Evolutionary conservation across 2,329 filamentous ascomycete genomes (phyloP).

Genomic region (Fusarium nurragi): DNA sequence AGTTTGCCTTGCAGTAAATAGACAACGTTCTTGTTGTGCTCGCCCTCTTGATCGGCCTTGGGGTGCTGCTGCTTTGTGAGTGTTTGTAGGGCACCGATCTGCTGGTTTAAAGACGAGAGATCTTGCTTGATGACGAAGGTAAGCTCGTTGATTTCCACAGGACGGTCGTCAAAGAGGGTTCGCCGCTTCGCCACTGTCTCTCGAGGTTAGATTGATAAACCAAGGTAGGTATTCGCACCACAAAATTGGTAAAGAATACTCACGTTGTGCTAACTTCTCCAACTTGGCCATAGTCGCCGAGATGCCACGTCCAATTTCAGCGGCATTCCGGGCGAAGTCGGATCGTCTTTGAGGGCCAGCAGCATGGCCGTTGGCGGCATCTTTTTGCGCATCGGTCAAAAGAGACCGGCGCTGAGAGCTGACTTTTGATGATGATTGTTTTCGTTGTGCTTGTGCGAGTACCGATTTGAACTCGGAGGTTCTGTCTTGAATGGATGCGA

Average conservation of each 20-base stretch:
- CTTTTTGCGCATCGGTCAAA: constrained; percentile 77
- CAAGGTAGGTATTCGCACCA: neutral
- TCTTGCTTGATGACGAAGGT: constrained; percentile 99
- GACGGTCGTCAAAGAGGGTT: constrained; percentile 95
- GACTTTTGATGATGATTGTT: constrained; percentile 78
- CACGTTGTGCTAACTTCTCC: constrained; percentile 87
- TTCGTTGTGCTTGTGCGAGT: constrained; percentile 83
- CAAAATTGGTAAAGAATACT: constrained; percentile 43
- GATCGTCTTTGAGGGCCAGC: constrained; percentile 71
- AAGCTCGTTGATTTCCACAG: constrained; percentile 95
- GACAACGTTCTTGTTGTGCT: constrained; percentile 98
- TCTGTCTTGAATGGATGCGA: constrained; percentile 90
- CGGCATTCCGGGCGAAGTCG: constrained; percentile 92
- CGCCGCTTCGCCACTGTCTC: constrained; percentile 86
- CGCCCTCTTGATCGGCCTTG: constrained; percentile 80
- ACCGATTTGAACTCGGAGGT: constrained; percentile 96
- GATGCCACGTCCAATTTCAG: constrained; percentile 91
- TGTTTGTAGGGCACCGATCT: constrained; percentile 84
- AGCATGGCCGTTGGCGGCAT: constrained; percentile 60
- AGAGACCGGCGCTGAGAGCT: constrained; percentile 84
- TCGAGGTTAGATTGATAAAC: constrained; percentile 14
- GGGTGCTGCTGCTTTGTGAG: constrained; percentile 82
- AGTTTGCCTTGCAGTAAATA: constrained; percentile 90
- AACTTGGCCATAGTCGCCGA: constrained; percentile 93
- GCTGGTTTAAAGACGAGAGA: constrained; percentile 81